Evolutionary conservation across 306 rosid genomes (phyloP).

Genomic region (Fragaria vesca): DNA sequence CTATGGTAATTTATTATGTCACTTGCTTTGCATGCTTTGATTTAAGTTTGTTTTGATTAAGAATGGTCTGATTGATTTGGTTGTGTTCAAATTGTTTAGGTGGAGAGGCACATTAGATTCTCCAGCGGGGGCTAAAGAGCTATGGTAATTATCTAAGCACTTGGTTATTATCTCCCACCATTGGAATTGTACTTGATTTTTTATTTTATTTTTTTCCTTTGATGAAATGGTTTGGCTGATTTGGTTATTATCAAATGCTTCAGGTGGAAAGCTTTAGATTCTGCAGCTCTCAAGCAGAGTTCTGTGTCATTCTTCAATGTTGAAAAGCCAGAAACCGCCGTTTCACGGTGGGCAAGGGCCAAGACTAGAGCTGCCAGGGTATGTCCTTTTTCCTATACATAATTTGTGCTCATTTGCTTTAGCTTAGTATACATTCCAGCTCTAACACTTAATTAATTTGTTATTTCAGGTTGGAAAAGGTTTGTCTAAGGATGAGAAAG

Average conservation of each 20-base stretch:
- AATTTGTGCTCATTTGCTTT: background rate
- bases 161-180: background rate
- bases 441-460: background rate
- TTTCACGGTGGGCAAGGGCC: constrained; percentile 91
- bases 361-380: constrained; percentile 94
- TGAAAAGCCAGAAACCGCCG: constrained; percentile 72
- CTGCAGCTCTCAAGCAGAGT: constrained; percentile 66
- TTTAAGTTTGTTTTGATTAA: background rate
- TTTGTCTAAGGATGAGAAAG: constrained; percentile 93
- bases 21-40: background rate
- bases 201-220: background rate
- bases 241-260: constrained; percentile 23
- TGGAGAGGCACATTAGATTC: background rate
- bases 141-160: background rate
- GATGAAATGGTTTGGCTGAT: constrained; percentile 4
- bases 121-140: background rate
- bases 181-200: background rate
- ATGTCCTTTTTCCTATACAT: background rate
- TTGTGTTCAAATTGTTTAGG: background rate
- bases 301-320: constrained; percentile 72
- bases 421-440: background rate
- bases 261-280: constrained; percentile 93
- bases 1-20: constrained; percentile 58
- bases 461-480: constrained; percentile 82
- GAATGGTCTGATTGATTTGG: background rate